Evolutionary conservation across 2,329 filamentous ascomycete genomes (phyloP).

Genomic region (Arachnomyces sp.): DNA sequence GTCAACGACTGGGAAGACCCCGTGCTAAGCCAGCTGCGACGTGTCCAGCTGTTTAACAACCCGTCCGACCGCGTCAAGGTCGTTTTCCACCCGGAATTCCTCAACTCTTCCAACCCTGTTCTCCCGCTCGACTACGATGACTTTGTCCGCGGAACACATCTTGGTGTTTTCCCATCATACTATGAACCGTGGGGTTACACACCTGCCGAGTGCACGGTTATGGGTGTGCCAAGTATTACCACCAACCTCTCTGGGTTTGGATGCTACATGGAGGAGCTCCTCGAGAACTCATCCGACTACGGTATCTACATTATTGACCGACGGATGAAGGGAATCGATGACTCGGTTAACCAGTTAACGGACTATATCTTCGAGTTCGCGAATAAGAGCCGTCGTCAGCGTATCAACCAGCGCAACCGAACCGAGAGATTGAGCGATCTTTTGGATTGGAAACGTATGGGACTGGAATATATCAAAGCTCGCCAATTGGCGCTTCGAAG

Average conservation of each 20-base stretch:
- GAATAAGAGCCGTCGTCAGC: constrained; percentile 85
- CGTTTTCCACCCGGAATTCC: constrained; percentile 94
- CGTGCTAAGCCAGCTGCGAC: constrained; percentile 87
- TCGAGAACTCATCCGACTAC: constrained; percentile 95
- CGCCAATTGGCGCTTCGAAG: constrained; percentile 82
- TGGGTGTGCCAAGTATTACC: constrained; percentile 97
- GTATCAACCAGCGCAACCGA: constrained; percentile 96
- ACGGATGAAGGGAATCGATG: constrained; percentile 88
- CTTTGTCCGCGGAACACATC: constrained; percentile 91
- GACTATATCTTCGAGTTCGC: constrained; percentile 92
- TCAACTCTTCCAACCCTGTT: constrained; percentile 92
- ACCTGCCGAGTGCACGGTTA: constrained; percentile 94
- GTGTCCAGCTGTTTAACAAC: constrained; percentile 96
- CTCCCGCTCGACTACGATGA: constrained; percentile 96
- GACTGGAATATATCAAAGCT: constrained; percentile 97
- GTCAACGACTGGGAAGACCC: constrained; percentile 87
- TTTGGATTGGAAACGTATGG: constrained; percentile 98
- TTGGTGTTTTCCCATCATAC: constrained; percentile 94
- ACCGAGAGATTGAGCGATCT: constrained; percentile 92
- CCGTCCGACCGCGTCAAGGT: constrained; percentile 92
- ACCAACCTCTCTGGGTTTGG: constrained; percentile 97
- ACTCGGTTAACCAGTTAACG: constrained; percentile 91
- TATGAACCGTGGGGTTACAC: constrained; percentile 99
- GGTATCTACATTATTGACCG: constrained; percentile 99
- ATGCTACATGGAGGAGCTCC: constrained; percentile 98